Conservation (phyloP, 2,329 filamentous ascomycete genomes). For the Ceratocystis lukuohia region DNA sequence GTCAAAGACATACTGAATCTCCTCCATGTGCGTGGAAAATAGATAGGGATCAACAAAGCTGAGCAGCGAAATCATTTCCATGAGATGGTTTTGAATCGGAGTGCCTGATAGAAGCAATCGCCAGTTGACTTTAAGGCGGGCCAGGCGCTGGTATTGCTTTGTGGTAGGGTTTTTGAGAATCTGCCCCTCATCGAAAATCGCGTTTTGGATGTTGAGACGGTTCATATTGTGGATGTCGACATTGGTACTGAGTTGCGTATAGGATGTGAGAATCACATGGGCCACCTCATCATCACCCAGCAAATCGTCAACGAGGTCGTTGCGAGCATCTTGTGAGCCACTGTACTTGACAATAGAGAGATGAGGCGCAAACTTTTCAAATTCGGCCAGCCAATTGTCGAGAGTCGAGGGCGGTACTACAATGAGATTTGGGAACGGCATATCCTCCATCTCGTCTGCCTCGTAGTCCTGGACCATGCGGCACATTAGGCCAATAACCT, state of each 20-base stretch:
- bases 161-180: slow-evolving; percentile 81
- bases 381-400: slow-evolving; percentile 92
- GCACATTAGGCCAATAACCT: slow-evolving; percentile 84
- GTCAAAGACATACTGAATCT: slow-evolving; percentile 78
- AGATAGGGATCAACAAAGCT: slow-evolving; percentile 86
- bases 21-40: slow-evolving; percentile 57
- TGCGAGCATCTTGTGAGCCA: slow-evolving; percentile 54
- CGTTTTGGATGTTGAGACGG: slow-evolving; percentile 36
- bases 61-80: slow-evolving; percentile 78
- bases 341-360: slow-evolving; percentile 59
- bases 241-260: slow-evolving; percentile 42
- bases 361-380: slow-evolving; percentile 68
- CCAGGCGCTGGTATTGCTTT: slow-evolving; percentile 64
- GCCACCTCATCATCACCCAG: slow-evolving; percentile 41
- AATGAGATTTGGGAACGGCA: slow-evolving; percentile 62
- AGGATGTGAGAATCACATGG: slow-evolving; percentile 46
- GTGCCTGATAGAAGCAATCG: slow-evolving; percentile 74
- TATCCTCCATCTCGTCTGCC: slow-evolving; percentile 23
- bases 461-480: slow-evolving; percentile 58
- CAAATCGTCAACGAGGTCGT: slow-evolving; percentile 50
- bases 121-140: slow-evolving; percentile 66
- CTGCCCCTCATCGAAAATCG: slow-evolving; percentile 89
- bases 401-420: slow-evolving; percentile 87
- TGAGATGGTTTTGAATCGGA: slow-evolving; percentile 84
- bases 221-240: slow-evolving; percentile 40